phyloP scores from a whole-genome alignment of 805 yeast genomes.

The Lachancea lanzarotensis region DNA sequence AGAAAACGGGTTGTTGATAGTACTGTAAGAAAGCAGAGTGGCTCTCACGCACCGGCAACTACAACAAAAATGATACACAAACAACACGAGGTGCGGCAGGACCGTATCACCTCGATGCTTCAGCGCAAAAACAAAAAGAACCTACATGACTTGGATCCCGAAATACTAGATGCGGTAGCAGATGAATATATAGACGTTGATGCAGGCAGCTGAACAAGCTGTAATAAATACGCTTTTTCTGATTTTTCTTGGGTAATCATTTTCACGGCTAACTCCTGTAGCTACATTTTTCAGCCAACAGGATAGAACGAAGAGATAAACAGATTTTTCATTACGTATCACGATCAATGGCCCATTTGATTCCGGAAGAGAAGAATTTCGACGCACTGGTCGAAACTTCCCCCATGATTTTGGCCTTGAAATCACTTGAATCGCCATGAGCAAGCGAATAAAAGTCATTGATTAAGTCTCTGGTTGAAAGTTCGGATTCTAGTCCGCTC shows the following conservation, averaged over 20 bases:
- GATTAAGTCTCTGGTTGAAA: constrained; percentile 30
- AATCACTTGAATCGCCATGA: constrained; percentile 3
- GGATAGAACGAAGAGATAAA: not conserved
- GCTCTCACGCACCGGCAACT: constrained; percentile 5
- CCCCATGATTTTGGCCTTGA: constrained; percentile 2
- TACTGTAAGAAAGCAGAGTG: constrained; percentile 5
- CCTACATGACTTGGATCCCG: not conserved
- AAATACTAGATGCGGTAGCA: not conserved
- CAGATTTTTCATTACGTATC: not conserved
- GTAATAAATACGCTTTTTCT: no score
- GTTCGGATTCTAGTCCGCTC: constrained; percentile 43
- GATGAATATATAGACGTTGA: not conserved
- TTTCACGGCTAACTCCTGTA: no score
- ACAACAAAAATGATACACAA: constrained; percentile 1
- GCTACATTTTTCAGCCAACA: no score
- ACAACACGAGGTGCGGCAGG: constrained; percentile 8
- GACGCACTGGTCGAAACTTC: constrained; percentile 32
- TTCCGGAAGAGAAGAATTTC: constrained; percentile 40
- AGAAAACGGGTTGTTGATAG: constrained; percentile 10
- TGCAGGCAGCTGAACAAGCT: no score
- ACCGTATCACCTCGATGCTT: constrained; percentile 15
- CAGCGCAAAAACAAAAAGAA: constrained; percentile 8
- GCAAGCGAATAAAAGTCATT: constrained; percentile 19
- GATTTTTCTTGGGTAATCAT: no score
- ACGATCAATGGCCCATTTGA: constrained; percentile 48